Conservation (phyloP, 2,329 filamentous ascomycete species). For the Cryphonectria japonica region DNA sequence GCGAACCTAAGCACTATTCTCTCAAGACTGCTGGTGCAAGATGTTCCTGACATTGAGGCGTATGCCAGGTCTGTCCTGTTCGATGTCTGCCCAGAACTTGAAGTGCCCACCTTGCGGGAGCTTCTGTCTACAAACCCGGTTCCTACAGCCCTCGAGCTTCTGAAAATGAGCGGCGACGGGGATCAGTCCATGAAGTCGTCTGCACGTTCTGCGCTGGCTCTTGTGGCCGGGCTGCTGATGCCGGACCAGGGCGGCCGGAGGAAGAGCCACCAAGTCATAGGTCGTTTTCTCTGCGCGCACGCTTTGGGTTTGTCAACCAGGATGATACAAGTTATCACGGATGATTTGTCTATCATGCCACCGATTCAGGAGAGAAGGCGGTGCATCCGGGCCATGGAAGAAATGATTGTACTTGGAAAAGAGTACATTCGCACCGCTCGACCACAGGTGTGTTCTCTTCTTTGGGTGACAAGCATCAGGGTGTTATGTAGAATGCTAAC, state of each 20-base stretch:
- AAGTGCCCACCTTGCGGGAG: slow-evolving; percentile 65
- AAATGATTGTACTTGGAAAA: slow-evolving; percentile 80
- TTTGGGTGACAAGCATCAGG: not conserved
- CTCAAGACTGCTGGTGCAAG: slow-evolving; percentile 62
- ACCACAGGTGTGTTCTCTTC: slow-evolving; percentile 66
- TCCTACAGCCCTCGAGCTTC: slow-evolving; percentile 75
- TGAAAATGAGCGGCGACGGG: slow-evolving; percentile 77
- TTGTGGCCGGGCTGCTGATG: slow-evolving; percentile 44
- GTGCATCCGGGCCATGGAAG: slow-evolving; percentile 81
- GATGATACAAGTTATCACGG: slow-evolving; percentile 79
- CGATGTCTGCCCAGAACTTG: slow-evolving; percentile 72
- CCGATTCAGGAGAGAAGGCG: slow-evolving; percentile 70
- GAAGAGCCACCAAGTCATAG: slow-evolving; percentile 60
- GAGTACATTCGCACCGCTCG: slow-evolving; percentile 76
- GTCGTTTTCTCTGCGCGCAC: slow-evolving; percentile 78
- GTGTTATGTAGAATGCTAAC: slow-evolving; percentile 29
- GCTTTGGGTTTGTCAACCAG: slow-evolving; percentile 85
- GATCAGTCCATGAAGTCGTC: slow-evolving; percentile 58
- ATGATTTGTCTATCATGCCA: slow-evolving; percentile 58
- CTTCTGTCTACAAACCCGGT: slow-evolving; percentile 77
- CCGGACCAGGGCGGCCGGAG: slow-evolving; percentile 46
- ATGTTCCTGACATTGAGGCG: slow-evolving; percentile 60
- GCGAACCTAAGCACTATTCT: slow-evolving; percentile 62
- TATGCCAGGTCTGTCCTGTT: slow-evolving; percentile 71
- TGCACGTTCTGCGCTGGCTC: slow-evolving; percentile 54